phyloP scores from a whole-genome alignment of 2,329 filamentous ascomycete species.

The Pestalotiopsis sp. region DNA sequence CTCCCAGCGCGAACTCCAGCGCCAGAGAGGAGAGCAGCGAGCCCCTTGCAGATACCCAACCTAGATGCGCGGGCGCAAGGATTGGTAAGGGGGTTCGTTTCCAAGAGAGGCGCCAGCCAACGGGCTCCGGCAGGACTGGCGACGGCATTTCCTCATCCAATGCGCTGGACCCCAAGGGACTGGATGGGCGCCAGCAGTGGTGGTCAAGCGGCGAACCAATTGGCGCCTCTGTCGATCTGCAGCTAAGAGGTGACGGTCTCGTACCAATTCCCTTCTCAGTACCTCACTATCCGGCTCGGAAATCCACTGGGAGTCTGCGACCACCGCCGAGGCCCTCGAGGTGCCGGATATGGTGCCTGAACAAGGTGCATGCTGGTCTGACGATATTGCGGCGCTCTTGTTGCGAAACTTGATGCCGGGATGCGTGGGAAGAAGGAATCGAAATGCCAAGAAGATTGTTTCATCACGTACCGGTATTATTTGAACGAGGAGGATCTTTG shows the following conservation, averaged over 20 bases:
- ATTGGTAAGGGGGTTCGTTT: not conserved
- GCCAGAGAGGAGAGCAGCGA: not conserved
- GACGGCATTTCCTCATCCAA: not conserved
- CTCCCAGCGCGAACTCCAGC: not conserved
- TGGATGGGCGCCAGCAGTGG: not conserved
- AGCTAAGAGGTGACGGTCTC: not conserved
- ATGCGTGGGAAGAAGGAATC: not conserved
- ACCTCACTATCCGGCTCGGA: not conserved
- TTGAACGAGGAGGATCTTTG: not conserved
- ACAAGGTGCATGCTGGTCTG: not conserved
- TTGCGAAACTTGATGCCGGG: not conserved
- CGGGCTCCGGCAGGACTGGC: not conserved
- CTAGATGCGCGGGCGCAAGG: not conserved
- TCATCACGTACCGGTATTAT: not conserved
- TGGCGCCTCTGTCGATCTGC: not conserved
- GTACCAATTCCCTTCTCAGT: not conserved
- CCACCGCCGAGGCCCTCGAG: not conserved
- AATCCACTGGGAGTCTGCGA: not conserved
- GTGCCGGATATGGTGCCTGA: not conserved
- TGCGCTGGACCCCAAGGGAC: not conserved
- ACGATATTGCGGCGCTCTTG: not conserved
- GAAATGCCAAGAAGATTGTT: not conserved
- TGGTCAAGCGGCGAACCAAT: not conserved
- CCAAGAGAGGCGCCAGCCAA: not conserved
- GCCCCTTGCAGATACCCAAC: not conserved